phyloP scores from a whole-genome alignment of 441 rosid species.

The Rhodomyrtus psidioides region DNA sequence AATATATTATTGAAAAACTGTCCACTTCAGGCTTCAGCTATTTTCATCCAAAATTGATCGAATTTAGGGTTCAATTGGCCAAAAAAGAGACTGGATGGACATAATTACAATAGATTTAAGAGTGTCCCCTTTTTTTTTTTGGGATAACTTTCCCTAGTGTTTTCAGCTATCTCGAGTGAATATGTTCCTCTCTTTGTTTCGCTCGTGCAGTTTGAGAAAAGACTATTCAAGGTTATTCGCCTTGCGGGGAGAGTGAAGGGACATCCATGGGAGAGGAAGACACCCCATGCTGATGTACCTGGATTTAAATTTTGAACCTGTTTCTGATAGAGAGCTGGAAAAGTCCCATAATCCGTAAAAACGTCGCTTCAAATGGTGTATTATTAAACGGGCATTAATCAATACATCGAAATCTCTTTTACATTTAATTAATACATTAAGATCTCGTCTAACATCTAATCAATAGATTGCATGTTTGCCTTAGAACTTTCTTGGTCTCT shows the following conservation, averaged over 20 bases:
- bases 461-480: neutral
- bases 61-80: too few relatives aligned
- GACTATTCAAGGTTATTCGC: neutral
- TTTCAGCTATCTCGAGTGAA: neutral
- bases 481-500: neutral
- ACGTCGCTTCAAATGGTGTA: too few relatives aligned
- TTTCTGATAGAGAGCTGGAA: neutral
- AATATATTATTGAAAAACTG: too few relatives aligned
- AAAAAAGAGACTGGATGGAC: too few relatives aligned
- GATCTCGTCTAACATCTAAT: too few relatives aligned
- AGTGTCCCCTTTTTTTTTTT: too few relatives aligned
- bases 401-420: too few relatives aligned
- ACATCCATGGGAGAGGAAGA: neutral
- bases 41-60: too few relatives aligned
- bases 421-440: too few relatives aligned
- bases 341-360: neutral
- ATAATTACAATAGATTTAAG: too few relatives aligned
- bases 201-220: neutral
- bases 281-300: neutral
- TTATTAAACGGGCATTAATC: too few relatives aligned
- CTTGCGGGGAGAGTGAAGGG: neutral
- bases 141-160: neutral
- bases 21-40: too few relatives aligned
- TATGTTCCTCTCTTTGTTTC: neutral
- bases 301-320: neutral